A percentile compares a stretch with the other conserved stretches of the same genome.
phyloP scores from a whole-genome alignment of 2,329 filamentous ascomycete genomes.

The Arachnopeziza araneosa region DNA sequence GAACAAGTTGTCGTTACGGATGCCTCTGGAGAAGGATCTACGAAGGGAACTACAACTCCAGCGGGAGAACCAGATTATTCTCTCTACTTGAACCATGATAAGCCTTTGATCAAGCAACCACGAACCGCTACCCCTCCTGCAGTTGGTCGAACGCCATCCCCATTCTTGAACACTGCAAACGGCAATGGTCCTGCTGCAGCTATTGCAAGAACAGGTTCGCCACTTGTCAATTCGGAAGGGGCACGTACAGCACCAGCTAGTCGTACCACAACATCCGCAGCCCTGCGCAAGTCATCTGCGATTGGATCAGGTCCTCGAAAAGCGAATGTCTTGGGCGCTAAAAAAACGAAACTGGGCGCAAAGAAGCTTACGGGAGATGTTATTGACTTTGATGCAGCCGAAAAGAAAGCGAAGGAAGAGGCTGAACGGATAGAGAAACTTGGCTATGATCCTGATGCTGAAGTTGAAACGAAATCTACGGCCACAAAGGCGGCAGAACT shows the following conservation, averaged over 20 bases:
- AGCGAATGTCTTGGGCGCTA: conserved; percentile 77
- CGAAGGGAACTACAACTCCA: conserved; percentile 68
- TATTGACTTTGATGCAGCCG: conserved; percentile 95
- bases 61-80: conserved; percentile 79
- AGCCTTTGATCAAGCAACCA: conserved; percentile 92
- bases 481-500: conserved; percentile 37
- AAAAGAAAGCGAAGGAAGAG: conserved; percentile 96
- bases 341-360: conserved; percentile 82
- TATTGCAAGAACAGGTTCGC: conserved; percentile 73
- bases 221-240: conserved; percentile 60
- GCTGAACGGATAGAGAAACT: conserved; percentile 93
- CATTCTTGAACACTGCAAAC: conserved; percentile 73
- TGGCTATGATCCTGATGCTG: conserved; percentile 90
- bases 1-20: conserved; percentile 73
- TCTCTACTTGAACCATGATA: conserved; percentile 95
- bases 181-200: conserved; percentile 49
- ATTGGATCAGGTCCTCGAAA: conserved; percentile 65
- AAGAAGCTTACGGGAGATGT: conserved; percentile 80
- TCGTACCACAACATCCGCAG: conserved; percentile 69
- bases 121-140: conserved; percentile 81
- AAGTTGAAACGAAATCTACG: conserved; percentile 37
- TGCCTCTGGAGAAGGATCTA: conserved; percentile 49
- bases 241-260: conserved; percentile 51
- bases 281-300: conserved; percentile 69
- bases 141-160: conserved; percentile 77